These are phyloP conservation scores for Ogataea kodamae DNA, from an alignment of 805 yeast species.

Conservation along the genomic window DNA sequence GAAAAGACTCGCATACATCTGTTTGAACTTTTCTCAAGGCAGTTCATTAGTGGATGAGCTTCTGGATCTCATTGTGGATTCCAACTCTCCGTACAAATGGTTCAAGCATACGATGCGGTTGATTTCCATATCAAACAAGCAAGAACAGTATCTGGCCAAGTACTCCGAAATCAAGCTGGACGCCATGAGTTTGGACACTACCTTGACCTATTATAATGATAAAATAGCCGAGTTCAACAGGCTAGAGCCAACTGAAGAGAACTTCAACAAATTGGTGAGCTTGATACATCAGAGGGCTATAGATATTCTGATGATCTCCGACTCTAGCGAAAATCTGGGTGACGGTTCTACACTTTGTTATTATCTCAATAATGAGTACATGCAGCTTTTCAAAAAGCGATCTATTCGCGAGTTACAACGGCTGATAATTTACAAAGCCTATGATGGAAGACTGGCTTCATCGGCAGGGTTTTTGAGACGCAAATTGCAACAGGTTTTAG, in stretches of 20 bases:
- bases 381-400: conserved; percentile 10
- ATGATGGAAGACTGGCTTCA: conserved; percentile 17
- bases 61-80: conserved; percentile 14
- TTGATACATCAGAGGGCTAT: conserved; percentile 11
- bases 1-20: conserved; percentile 20
- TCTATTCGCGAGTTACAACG: conserved; percentile 19
- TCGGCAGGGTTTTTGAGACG: conserved; percentile 16
- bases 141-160: conserved; percentile 7
- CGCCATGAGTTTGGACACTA: conserved; percentile 3
- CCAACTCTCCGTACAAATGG: conserved; percentile 14
- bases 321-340: conserved; percentile 19
- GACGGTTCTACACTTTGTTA: conserved; percentile 20
- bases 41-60: conserved; percentile 5
- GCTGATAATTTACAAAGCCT: conserved; percentile 20
- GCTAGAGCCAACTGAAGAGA: conserved; percentile 5
- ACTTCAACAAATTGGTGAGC: conserved; percentile 13
- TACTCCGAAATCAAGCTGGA: conserved; percentile 7
- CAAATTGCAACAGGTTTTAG: conserved; percentile 21
- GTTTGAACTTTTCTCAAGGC: conserved; percentile 11
- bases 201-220: conserved; percentile 7
- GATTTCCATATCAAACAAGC: conserved; percentile 5
- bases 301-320: conserved; percentile 19
- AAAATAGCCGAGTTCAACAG: conserved; percentile 8
- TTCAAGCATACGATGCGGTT: conserved; percentile 18
- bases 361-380: conserved; percentile 21